These are phyloP conservation scores for Penicillium sp. DNA, from an alignment of 2,329 filamentous ascomycete species.

Conservation along the genomic window DNA sequence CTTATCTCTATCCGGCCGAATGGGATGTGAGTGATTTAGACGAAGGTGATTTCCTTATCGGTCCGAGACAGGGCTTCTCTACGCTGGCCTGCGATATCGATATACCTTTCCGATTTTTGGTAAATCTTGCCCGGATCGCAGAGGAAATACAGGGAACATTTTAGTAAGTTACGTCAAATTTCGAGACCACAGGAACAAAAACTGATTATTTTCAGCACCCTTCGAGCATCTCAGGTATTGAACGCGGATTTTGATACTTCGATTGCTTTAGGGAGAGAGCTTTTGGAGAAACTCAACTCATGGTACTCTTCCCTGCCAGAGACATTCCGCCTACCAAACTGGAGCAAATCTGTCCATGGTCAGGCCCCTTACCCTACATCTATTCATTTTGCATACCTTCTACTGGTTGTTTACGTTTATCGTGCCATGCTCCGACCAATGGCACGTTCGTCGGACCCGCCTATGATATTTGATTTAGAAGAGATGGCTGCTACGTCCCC, in stretches of 20 bases:
- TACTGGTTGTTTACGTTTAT: slow-evolving; percentile 37
- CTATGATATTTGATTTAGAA: slow-evolving; percentile 29
- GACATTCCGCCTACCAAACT: slow-evolving; percentile 28
- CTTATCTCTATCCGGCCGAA: slow-evolving; percentile 36
- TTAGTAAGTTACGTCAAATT: slow-evolving; percentile 24
- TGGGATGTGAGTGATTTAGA: slow-evolving; percentile 37
- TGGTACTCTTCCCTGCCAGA: slow-evolving; percentile 35
- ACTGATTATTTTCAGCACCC: slow-evolving; percentile 20
- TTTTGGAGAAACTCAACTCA: slow-evolving; percentile 30
- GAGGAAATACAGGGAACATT: slow-evolving; percentile 34
- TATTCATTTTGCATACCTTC: slow-evolving; percentile 38
- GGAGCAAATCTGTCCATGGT: slow-evolving; percentile 27
- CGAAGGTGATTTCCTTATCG: slow-evolving; percentile 29
- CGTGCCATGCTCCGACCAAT: slow-evolving; percentile 35
- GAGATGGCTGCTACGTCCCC: slow-evolving; percentile 23
- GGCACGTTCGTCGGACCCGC: slow-evolving; percentile 29
- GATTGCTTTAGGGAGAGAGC: slow-evolving; percentile 26
- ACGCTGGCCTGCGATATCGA: slow-evolving; percentile 21
- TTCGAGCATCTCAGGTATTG: slow-evolving; percentile 30
- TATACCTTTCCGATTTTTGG: slow-evolving; percentile 30
- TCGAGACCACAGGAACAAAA: background rate
- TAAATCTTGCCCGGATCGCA: slow-evolving; percentile 29
- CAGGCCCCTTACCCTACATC: slow-evolving; percentile 25
- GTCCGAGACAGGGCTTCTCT: slow-evolving; percentile 16
- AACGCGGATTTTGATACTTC: slow-evolving; percentile 32